A percentile compares a stretch with the other conserved stretches of the same genome.
Conservation (phyloP, 495 filamentous ascomycete genomes). For the Chaetomium cochliodes region DNA sequence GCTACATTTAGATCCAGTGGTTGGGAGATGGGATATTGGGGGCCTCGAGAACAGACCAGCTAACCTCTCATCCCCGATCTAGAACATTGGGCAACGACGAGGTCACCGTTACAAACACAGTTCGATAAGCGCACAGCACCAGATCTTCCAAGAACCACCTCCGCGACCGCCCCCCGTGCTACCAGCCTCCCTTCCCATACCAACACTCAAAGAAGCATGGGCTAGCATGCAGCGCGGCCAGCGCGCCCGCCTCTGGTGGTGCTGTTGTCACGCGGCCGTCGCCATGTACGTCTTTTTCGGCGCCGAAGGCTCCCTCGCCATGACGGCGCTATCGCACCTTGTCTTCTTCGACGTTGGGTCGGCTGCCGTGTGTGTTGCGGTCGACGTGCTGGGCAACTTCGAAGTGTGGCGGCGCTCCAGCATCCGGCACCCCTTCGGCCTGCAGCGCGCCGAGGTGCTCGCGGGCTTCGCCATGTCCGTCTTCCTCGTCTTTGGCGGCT, state of each 20-base stretch:
- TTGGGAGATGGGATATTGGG: too few relatives aligned
- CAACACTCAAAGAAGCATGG: slow-evolving; percentile 81
- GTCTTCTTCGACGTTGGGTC: slow-evolving; percentile 93
- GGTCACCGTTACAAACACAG: slow-evolving; percentile 98
- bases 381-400: slow-evolving; percentile 92
- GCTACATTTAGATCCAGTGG: too few relatives aligned
- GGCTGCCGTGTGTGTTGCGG: slow-evolving; percentile 86
- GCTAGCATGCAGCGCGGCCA: slow-evolving; percentile 85
- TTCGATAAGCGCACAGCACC: slow-evolving; percentile 79
- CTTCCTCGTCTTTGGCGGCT: slow-evolving; percentile 90
- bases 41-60: not conserved
- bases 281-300: slow-evolving; percentile 81
- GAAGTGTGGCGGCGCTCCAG: slow-evolving; percentile 94
- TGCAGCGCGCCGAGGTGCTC: slow-evolving; percentile 88
- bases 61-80: slow-evolving; percentile 3
- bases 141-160: slow-evolving; percentile 94
- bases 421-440: slow-evolving; percentile 88
- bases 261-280: slow-evolving; percentile 78
- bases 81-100: slow-evolving; percentile 85
- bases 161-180: slow-evolving; percentile 82
- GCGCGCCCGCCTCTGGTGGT: slow-evolving; percentile 79
- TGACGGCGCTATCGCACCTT: slow-evolving; percentile 89
- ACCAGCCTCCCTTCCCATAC: slow-evolving; percentile 91
- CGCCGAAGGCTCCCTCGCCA: slow-evolving; percentile 81
- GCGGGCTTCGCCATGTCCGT: slow-evolving; percentile 97